A percentile compares a stretch with the other conserved stretches of the same genome.
phyloP scores from a whole-genome alignment of 805 yeast species.

The Metschnikowia colocasiae region DNA sequence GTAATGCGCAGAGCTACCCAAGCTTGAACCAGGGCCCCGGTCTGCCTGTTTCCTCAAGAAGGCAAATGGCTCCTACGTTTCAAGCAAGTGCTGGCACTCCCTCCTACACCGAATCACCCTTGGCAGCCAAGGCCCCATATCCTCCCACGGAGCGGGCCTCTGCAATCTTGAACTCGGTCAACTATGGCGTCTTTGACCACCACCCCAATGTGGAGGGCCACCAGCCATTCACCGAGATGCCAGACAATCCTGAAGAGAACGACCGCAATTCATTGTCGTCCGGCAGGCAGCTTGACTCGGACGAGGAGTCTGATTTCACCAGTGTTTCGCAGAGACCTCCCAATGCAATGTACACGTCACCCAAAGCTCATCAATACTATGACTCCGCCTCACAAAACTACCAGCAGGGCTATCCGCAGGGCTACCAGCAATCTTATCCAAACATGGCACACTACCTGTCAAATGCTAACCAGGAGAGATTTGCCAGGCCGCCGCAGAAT shows the following conservation, averaged over 20 bases:
- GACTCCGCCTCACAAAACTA: neutral
- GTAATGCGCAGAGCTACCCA: neutral
- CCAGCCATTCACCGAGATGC: conserved; percentile 42
- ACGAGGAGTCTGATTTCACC: conserved; percentile 63
- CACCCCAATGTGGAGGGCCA: conserved; percentile 46
- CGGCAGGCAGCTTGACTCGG: conserved; percentile 27
- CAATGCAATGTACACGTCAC: conserved; percentile 41
- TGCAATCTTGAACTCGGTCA: conserved; percentile 19
- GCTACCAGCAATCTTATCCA: conserved; percentile 10
- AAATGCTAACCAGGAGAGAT: conserved; percentile 1
- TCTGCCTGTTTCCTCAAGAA: conserved; percentile 29
- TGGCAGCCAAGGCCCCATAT: conserved; percentile 21
- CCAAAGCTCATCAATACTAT: conserved; percentile 7
- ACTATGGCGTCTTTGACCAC: conserved; percentile 39
- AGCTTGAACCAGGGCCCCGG: conserved; percentile 19
- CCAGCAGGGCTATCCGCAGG: conserved; percentile 1
- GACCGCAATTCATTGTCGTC: conserved; percentile 11
- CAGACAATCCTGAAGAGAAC: conserved; percentile 16
- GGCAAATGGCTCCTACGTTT: conserved; percentile 31
- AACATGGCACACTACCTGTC: conserved; percentile 8
- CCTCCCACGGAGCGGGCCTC: conserved; percentile 20
- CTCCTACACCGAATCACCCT: conserved; percentile 18
- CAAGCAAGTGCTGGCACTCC: conserved; percentile 29
- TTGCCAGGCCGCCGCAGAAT: neutral
- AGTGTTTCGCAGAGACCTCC: conserved; percentile 75